Conservation (phyloP, 441 rosid species). For the Arabidopsis lyrata region DNA sequence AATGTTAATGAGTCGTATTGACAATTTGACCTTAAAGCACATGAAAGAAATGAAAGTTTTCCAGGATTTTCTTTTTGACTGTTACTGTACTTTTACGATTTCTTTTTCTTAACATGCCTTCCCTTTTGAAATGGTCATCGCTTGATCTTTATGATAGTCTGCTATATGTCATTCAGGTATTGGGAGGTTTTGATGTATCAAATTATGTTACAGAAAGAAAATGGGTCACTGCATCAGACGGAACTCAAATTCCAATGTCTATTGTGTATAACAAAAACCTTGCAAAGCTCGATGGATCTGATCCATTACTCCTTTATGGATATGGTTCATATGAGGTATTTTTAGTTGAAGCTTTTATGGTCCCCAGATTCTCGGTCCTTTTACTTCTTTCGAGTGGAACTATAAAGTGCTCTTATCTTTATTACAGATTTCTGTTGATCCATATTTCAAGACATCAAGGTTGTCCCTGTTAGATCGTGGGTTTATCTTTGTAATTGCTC, state of each 20-base stretch:
- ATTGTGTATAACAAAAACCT: slow-evolving; percentile 70
- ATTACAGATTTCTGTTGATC: slow-evolving; percentile 63
- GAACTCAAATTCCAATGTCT: slow-evolving; percentile 82
- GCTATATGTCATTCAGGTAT: slow-evolving; percentile 58
- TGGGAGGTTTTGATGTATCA: slow-evolving; percentile 90
- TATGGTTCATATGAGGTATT: slow-evolving; percentile 97
- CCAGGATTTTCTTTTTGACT: not conserved
- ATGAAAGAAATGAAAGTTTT: not conserved
- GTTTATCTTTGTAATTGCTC: slow-evolving; percentile 80
- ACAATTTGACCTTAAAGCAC: not conserved
- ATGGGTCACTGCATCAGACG: slow-evolving; percentile 91
- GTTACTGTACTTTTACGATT: not conserved
- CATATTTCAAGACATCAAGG: slow-evolving; percentile 71
- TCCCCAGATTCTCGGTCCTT: not conserved
- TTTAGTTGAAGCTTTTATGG: slow-evolving; percentile 26
- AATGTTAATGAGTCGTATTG: not conserved
- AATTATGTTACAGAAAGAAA: slow-evolving; percentile 84
- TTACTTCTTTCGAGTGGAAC: slow-evolving; percentile 23
- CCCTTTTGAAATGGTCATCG: slow-evolving; percentile 1
- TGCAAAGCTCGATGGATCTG: slow-evolving; percentile 88
- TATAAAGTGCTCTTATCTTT: slow-evolving; percentile 19
- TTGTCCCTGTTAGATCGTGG: slow-evolving; percentile 91
- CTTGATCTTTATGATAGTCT: slow-evolving; percentile 8
- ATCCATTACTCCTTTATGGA: slow-evolving; percentile 83
- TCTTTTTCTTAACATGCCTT: slow-evolving; percentile 2